phyloP scores from a whole-genome alignment of 495 filamentous ascomycete species.

The Staphylotrichum tortipilum region DNA sequence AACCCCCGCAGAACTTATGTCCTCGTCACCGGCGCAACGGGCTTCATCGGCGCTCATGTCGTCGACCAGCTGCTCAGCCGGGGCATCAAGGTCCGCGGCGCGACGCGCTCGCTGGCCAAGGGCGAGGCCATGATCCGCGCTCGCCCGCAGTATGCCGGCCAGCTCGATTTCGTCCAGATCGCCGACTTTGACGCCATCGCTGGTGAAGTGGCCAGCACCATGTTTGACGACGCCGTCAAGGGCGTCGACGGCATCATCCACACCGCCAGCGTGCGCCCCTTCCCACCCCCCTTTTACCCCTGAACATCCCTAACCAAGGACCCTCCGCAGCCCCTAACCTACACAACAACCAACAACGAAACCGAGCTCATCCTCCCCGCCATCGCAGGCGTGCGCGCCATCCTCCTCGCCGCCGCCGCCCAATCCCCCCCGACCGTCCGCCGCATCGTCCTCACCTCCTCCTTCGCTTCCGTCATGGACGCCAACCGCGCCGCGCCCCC shows the following conservation, averaged over 20 bases:
- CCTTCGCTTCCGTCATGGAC: slow-evolving; percentile 38
- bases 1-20: slow-evolving; percentile 5
- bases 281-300: slow-evolving; percentile 18
- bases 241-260: slow-evolving; percentile 33
- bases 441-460: slow-evolving; percentile 45
- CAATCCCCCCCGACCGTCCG: slow-evolving; percentile 30
- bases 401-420: slow-evolving; percentile 53
- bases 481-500: slow-evolving; percentile 34
- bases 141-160: slow-evolving; percentile 22
- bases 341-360: slow-evolving; percentile 31
- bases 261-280: slow-evolving; percentile 29
- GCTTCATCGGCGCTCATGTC: slow-evolving; percentile 47
- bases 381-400: slow-evolving; percentile 59
- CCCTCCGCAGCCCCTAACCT: slow-evolving; percentile 22
- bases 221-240: slow-evolving; percentile 29
- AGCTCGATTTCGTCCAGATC: slow-evolving; percentile 32
- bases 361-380: slow-evolving; percentile 53
- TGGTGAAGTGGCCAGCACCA: slow-evolving; percentile 2
- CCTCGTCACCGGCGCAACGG: slow-evolving; percentile 48
- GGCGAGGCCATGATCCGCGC: slow-evolving; percentile 20
- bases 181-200: slow-evolving; percentile 23
- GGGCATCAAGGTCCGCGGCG: slow-evolving; percentile 43
- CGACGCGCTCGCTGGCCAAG: slow-evolving; percentile 34
- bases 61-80: slow-evolving; percentile 37
- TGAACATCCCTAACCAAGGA: slow-evolving; percentile 19